phyloP scores from a whole-genome alignment of 176 grass and related monocot genomes.

The Secale cereale region DNA sequence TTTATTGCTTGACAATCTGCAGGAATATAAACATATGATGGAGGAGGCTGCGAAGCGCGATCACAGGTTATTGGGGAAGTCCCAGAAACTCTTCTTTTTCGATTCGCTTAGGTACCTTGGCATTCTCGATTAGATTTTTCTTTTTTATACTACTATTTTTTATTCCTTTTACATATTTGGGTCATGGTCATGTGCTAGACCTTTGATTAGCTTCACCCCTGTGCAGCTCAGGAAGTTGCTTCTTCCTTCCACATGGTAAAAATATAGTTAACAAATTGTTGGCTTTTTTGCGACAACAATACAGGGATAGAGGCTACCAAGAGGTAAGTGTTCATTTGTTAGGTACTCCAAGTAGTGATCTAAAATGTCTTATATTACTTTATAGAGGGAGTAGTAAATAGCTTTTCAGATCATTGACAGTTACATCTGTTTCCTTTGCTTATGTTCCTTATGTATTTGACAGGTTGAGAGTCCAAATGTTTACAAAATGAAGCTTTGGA shows the following conservation, averaged over 20 bases:
- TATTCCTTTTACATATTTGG: background rate
- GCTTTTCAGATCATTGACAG: background rate
- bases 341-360: no score
- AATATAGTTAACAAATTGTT: conserved; percentile 95
- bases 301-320: conserved; percentile 86
- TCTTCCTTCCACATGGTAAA: conserved; percentile 90
- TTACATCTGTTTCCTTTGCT: background rate
- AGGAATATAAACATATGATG: conserved; percentile 82
- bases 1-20: background rate
- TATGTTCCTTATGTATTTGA: conserved; percentile 16
- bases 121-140: conserved; percentile 18
- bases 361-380: no score
- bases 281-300: conserved; percentile 63
- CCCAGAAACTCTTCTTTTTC: conserved; percentile 99
- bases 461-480: conserved; percentile 91
- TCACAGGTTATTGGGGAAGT: conserved; percentile 77
- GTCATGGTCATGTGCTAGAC: background rate
- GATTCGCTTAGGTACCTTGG: conserved; percentile 77
- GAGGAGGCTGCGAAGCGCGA: conserved; percentile 94
- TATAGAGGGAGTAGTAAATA: background rate
- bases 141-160: background rate
- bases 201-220: background rate
- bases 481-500: conserved; percentile 98
- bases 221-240: conserved; percentile 88
- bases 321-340: conserved; percentile 60